phyloP scores from a whole-genome alignment of 805 yeast species.

The Ogataea degrootiae region DNA sequence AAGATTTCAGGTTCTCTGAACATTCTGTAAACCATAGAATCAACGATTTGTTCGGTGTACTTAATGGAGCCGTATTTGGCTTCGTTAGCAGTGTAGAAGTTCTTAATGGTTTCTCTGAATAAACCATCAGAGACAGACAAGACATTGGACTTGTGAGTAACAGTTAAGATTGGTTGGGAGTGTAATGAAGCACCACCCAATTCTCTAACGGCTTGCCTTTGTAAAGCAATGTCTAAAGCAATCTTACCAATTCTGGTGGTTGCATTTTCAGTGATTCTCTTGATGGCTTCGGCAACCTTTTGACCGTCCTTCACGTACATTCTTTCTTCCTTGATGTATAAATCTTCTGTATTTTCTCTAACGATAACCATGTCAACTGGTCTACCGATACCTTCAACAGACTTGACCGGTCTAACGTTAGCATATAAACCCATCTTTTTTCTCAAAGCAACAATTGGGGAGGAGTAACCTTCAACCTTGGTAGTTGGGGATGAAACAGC shows the following conservation, averaged over 20 bases:
- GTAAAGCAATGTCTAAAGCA: conserved; percentile 89
- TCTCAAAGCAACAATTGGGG: conserved; percentile 98
- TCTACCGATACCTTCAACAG: conserved; percentile 78
- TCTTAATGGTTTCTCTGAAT: conserved; percentile 82
- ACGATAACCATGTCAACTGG: conserved; percentile 97
- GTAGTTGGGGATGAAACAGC: conserved; percentile 94
- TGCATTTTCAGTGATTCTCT: conserved; percentile 89
- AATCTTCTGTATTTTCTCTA: conserved; percentile 97
- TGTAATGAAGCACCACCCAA: conserved; percentile 52
- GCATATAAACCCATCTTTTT: conserved; percentile 93
- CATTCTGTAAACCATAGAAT: conserved; percentile 98
- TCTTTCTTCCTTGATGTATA: conserved; percentile 91
- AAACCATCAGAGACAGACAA: conserved; percentile 89
- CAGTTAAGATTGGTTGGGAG: conserved; percentile 66
- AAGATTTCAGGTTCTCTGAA: conserved; percentile 97
- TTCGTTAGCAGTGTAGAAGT: conserved; percentile 52
- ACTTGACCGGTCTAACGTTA: conserved; percentile 95
- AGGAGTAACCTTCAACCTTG: conserved; percentile 94
- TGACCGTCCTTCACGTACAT: conserved; percentile 76
- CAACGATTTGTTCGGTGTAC: conserved; percentile 94
- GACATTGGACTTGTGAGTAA: conserved; percentile 95
- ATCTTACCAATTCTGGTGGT: conserved; percentile 81
- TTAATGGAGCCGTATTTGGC: conserved; percentile 55
- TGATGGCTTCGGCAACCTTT: conserved; percentile 94
- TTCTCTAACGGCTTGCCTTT: conserved; percentile 77